phyloP scores from a whole-genome alignment of 202 grass and related monocot species.

The Panicum virgatum region DNA sequence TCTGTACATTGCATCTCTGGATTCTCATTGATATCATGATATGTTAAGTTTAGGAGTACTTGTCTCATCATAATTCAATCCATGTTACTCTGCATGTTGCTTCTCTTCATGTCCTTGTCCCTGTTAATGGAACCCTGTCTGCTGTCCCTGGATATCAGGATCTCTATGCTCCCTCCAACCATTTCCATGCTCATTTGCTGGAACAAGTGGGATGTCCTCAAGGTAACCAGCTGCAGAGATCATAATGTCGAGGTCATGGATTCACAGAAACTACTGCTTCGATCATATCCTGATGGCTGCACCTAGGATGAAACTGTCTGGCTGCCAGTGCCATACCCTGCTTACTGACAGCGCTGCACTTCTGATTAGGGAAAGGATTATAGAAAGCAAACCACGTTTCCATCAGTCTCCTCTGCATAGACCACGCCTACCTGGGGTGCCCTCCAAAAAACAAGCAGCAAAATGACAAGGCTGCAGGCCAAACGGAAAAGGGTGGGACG shows the following conservation, averaged over 20 bases:
- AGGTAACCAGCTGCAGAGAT: background rate
- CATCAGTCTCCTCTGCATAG: background rate
- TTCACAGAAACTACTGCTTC: background rate
- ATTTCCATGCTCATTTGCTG: conserved; percentile 42
- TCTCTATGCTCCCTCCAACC: background rate
- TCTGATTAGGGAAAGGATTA: conserved; percentile 15
- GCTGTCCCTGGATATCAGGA: conserved; percentile 5
- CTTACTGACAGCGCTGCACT: background rate
- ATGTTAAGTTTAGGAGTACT: conserved; percentile 53
- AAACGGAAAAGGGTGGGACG: background rate
- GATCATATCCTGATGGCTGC: background rate
- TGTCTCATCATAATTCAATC: conserved; percentile 28
- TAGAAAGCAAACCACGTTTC: conserved; percentile 10
- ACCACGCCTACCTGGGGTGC: background rate
- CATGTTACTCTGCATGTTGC: conserved; percentile 41
- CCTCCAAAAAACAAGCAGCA: conserved; percentile 12
- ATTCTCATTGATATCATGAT: conserved; percentile 46
- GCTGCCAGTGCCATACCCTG: background rate
- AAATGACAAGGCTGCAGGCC: conserved; percentile 42
- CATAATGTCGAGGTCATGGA: background rate
- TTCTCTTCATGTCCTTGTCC: background rate
- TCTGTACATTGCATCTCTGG: conserved; percentile 81
- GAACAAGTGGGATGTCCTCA: background rate
- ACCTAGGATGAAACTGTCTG: background rate
- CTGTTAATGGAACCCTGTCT: conserved; percentile 7